Conservation (phyloP, 176 grass and related monocot genomes). For the Coix lacrymajobi region DNA sequence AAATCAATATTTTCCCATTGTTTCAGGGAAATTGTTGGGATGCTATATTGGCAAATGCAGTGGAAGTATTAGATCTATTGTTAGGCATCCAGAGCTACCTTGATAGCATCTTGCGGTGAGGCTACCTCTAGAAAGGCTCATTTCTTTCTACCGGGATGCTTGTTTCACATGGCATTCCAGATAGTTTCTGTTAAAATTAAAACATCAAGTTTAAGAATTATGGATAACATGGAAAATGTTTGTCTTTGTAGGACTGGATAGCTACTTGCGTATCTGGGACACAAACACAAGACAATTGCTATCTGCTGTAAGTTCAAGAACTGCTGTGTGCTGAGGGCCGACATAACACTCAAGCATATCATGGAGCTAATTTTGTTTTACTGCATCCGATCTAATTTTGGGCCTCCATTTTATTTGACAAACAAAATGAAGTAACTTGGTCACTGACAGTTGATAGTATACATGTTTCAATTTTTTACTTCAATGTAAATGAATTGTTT, state of each 20-base stretch:
- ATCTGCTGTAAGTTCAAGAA: constrained; percentile 55
- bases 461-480: not conserved
- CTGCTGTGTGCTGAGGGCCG: not conserved
- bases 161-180: not conserved
- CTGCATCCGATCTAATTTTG: not conserved
- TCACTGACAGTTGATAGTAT: not conserved
- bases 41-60: constrained; percentile 92
- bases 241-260: constrained; percentile 66
- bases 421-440: constrained; percentile 5
- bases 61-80: constrained; percentile 96
- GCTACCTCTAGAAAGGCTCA: not conserved
- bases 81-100: constrained; percentile 72
- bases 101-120: constrained; percentile 96
- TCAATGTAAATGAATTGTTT: not conserved
- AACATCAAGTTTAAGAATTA: not conserved
- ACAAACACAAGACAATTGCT: constrained; percentile 76
- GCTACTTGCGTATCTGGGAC: constrained; percentile 86
- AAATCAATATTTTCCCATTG: not conserved
- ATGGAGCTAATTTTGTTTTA: not conserved
- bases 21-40: constrained; percentile 80
- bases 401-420: not conserved
- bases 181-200: not conserved
- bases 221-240: constrained; percentile 3
- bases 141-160: not conserved
- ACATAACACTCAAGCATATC: not conserved